A percentile compares a stretch with the other conserved stretches of the same genome.
Conservation (phyloP, 2,329 filamentous ascomycete genomes). For the Fusarium nisikadoi region DNA sequence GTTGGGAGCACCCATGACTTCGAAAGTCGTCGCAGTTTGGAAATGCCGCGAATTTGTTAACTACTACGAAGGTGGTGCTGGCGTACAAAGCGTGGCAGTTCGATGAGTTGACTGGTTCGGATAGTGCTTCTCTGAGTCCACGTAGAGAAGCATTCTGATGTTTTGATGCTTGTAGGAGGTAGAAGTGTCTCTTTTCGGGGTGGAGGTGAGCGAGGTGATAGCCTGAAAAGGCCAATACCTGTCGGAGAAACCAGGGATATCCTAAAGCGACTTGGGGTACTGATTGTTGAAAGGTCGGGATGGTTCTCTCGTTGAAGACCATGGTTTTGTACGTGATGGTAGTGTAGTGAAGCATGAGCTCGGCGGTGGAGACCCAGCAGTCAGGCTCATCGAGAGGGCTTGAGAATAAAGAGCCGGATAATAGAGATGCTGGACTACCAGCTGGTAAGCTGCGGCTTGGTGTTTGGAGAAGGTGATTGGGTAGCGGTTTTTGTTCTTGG, state of each 20-base stretch:
- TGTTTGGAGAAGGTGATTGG: constrained; percentile 4
- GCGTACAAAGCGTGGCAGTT: constrained; percentile 34
- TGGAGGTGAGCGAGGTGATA: constrained; percentile 31
- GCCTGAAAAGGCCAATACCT: constrained; percentile 30
- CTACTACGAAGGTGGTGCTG: constrained; percentile 10
- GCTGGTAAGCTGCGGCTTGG: neutral
- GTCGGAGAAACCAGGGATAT: constrained; percentile 30
- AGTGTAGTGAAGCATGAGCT: constrained; percentile 36
- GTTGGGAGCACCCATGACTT: neutral
- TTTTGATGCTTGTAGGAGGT: constrained; percentile 25
- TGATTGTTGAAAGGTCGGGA: constrained; percentile 14
- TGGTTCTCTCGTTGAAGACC: constrained; percentile 13
- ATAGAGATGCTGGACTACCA: constrained; percentile 7
- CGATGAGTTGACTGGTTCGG: neutral
- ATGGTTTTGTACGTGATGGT: constrained; percentile 34
- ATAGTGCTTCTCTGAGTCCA: constrained; percentile 20
- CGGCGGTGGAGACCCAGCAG: constrained; percentile 21
- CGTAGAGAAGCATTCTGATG: constrained; percentile 29
- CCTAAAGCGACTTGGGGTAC: constrained; percentile 25
- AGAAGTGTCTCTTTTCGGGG: constrained; percentile 5
- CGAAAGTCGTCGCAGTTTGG: constrained; percentile 26
- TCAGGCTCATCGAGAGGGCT: constrained; percentile 10
- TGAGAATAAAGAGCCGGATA: constrained; percentile 6
- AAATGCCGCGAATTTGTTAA: constrained; percentile 34
- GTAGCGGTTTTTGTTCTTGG: neutral